Evolutionary conservation across 371 early-diverging fungal species (phyloP), one percentile per base, ranked within the genome.

Genomic region (Mucor sp.): DNA sequence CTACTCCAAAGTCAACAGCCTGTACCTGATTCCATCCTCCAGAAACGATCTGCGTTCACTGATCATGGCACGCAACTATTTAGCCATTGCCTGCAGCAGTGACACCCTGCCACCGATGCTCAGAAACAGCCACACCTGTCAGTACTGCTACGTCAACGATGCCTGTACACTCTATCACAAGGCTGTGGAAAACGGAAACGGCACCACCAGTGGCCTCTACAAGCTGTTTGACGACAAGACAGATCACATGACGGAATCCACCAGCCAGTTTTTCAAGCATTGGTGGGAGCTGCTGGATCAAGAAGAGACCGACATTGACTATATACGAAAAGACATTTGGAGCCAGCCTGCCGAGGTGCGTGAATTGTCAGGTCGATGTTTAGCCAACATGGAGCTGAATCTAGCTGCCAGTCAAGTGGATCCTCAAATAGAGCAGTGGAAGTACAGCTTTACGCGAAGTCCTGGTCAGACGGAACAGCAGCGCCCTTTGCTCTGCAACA

Each of bases 271-370:
- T 71, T 88, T 94, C 60, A 79, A 81, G 14, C 78, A 89, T 23
- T 98, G 98, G 98, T 88, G 91, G 67, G 69, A 74, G 4, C 65
- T 97, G 17, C 74, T 98, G 23, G 84, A 89, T 11, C 58, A 89
- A 60, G 98, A 98, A 64, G 96, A 97, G 71, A 79, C 82, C 0
- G 93, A 93, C 32, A 78, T 88, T 44, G 77, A 86, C 58, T 79
- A 85, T 37, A 77, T 85, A 17, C 86, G 91, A 23, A 87, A 86
- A 33, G 93, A 95, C 71, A 89, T 97, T 12, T 97, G 97, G 97
- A 87, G 84, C 14, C 71, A 91, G 67, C 63, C 75, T 11, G 81
- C 86, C 0, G 73, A 73, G 2, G 82, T 86, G 14, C 62, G 74
- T 28, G 78, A 79, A 60, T 44, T 67, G 47, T 25, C 53, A 6